These are phyloP conservation scores for Fusarium nodosum DNA, from an alignment of 2,329 filamentous ascomycete species.

Conservation along the genomic window DNA sequence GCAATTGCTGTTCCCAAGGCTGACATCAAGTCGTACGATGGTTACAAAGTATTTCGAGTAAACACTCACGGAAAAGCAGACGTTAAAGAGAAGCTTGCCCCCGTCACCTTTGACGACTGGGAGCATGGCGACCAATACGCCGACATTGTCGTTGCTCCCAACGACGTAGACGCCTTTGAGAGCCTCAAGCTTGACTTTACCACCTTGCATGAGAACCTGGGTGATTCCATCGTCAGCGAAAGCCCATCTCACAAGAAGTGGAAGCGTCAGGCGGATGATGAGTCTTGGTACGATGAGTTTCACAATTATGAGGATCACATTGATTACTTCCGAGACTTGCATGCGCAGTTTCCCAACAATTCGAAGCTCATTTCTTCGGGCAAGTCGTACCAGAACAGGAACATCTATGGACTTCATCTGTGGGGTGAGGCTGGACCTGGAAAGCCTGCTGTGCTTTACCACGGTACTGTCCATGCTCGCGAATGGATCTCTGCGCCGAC, in stretches of 20 bases:
- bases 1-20: slow-evolving; percentile 36
- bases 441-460: slow-evolving; percentile 64
- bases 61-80: slow-evolving; percentile 59
- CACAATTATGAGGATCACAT: slow-evolving; percentile 65
- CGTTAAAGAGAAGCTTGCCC: slow-evolving; percentile 53
- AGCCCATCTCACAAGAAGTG: slow-evolving; percentile 36
- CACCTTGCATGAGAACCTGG: slow-evolving; percentile 51
- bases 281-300: slow-evolving; percentile 64
- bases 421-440: slow-evolving; percentile 60
- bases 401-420: slow-evolving; percentile 71
- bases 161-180: slow-evolving; percentile 50
- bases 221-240: slow-evolving; percentile 50
- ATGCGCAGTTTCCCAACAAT: slow-evolving; percentile 58
- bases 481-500: slow-evolving; percentile 67
- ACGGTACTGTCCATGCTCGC: slow-evolving; percentile 66
- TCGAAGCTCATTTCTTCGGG: slow-evolving; percentile 63
- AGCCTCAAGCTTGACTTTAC: slow-evolving; percentile 50
- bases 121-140: slow-evolving; percentile 43
- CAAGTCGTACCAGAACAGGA: slow-evolving; percentile 59
- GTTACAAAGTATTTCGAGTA: slow-evolving; percentile 59
- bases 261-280: slow-evolving; percentile 49
- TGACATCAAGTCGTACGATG: slow-evolving; percentile 49
- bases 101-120: slow-evolving; percentile 45
- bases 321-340: slow-evolving; percentile 60
- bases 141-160: slow-evolving; percentile 53